Base-by-base conservation (phyloP, 2,329 filamentous ascomycete species). In the Fusarium palustre region DNA sequence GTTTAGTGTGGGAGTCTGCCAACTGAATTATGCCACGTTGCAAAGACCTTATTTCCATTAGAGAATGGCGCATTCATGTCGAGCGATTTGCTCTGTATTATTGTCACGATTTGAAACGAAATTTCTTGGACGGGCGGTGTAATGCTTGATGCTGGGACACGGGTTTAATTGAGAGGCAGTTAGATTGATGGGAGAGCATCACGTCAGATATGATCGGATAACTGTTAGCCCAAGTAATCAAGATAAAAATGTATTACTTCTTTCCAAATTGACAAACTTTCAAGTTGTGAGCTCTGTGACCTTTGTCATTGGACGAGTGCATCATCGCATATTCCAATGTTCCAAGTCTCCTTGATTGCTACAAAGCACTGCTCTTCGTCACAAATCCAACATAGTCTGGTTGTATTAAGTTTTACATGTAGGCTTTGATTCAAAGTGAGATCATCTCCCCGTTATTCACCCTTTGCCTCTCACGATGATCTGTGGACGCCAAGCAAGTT, bases 101-200 rank as follows among this genome's bases (percentile, higher is more conserved):
- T 67, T 74, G 73, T 72, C 50, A 71, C 70, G 50, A 79, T 79
- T 75, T 79, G 67, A 75, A 63, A 66, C 66, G 64, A 65, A 77
- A 78, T 77, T 64, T 79, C 71, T 79, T 78, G 78, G 76, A 75
- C 68, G 71, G 76, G 73, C 48, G 74, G 74, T 70, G 70, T 77
- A 76, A 76, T 76, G 70, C 59, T 66, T 69, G 72, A 73, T 67
- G 72, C 67, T 75, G 76, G 72, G 67, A 69, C 64, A 59, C 74
- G 66, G 63, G 68, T 71, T 75, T 76, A 77, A 76, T 75, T 76
- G 63, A 70, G 58, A 70, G 66, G 59, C 55, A 73, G 59, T 66
- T 75, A 75, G 48, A 66, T 71, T 70, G 56, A 70, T 61, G 68
- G 65, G 69, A 65, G 55, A 70, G 65, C 69, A 69, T 75, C 57